Evolutionary conservation across 169 alveolate genomes (phyloP).

Genomic region (Babesia bovis): DNA sequence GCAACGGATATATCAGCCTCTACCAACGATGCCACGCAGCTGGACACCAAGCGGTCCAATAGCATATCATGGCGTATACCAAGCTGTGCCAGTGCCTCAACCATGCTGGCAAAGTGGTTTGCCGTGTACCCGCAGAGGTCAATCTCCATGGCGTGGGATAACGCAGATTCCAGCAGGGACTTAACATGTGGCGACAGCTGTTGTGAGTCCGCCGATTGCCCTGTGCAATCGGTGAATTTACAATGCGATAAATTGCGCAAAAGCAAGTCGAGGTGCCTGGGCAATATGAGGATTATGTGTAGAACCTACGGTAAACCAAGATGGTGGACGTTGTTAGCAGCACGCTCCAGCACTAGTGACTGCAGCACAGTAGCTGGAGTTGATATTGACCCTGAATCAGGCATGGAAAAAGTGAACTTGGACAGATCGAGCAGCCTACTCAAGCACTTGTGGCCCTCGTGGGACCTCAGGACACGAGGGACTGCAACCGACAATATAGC

Average conservation of each 20-base stretch:
- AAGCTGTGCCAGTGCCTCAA: conserved; percentile 13
- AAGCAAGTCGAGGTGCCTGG: conserved; percentile 28
- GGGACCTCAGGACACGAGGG: conserved; percentile 2
- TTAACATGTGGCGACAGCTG: background rate
- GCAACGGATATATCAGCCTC: conserved; percentile 5
- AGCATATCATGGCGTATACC: conserved; percentile 43
- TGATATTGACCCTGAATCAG: background rate
- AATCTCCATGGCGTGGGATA: conserved; percentile 29
- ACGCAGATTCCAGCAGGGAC: conserved; percentile 9
- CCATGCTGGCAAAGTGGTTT: conserved; percentile 14
- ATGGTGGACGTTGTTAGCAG: conserved; percentile 12
- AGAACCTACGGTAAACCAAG: conserved; percentile 13
- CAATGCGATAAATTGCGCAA: conserved; percentile 7
- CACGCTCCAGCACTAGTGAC: conserved; percentile 21
- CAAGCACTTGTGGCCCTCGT: conserved; percentile 29
- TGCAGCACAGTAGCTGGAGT: conserved; percentile 9
- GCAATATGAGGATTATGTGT: background rate
- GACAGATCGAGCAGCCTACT: conserved; percentile 19
- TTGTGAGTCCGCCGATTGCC: too few relatives aligned
- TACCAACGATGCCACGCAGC: background rate
- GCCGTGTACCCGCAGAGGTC: conserved; percentile 6
- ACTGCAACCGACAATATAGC: conserved; percentile 8
- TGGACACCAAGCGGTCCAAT: conserved; percentile 30
- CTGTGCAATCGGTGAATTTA: too few relatives aligned
- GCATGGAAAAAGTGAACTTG: conserved; percentile 5